phyloP scores from a whole-genome alignment of 2,329 filamentous ascomycete genomes.

The Xylariaceae sp. region DNA sequence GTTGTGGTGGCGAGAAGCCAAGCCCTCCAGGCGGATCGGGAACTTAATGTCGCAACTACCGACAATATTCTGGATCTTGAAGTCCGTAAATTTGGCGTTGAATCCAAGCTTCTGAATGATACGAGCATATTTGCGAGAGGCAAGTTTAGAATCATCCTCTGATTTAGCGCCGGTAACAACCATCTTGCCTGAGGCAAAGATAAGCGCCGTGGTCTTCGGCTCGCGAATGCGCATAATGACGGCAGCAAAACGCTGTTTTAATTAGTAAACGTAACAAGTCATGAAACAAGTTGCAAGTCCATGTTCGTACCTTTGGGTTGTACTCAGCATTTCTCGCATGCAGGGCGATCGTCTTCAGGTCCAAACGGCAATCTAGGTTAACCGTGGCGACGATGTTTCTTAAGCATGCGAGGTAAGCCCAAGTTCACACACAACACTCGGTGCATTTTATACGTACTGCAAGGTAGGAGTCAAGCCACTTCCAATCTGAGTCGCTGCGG shows the following conservation, averaged over 20 bases:
- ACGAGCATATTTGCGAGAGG: constrained; percentile 94
- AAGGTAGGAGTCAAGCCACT: constrained; percentile 91
- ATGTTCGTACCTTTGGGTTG: constrained; percentile 83
- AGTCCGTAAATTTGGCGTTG: constrained; percentile 99
- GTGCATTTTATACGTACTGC: constrained; percentile 81
- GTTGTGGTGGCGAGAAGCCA: constrained; percentile 97
- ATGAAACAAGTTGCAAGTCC: too few relatives aligned
- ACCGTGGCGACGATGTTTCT: constrained; percentile 99
- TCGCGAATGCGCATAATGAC: constrained; percentile 99
- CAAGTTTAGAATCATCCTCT: constrained; percentile 96
- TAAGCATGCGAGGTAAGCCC: constrained; percentile 61
- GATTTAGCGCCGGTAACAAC: constrained; percentile 98
- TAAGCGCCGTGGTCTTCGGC: constrained; percentile 96
- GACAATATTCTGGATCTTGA: constrained; percentile 99
- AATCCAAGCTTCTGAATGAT: constrained; percentile 99
- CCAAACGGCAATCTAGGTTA: constrained; percentile 95
- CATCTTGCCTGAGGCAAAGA: constrained; percentile 99
- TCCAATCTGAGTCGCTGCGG: constrained; percentile 79
- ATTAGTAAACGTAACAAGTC: constrained; percentile 27
- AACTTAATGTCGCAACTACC: constrained; percentile 99
- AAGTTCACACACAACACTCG: constrained; percentile 44
- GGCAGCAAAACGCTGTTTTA: constrained; percentile 86
- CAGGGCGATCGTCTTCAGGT: constrained; percentile 97
- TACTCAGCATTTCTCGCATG: constrained; percentile 99
- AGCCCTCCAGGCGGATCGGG: constrained; percentile 92